Evolutionary conservation across 2,329 filamentous ascomycete genomes (phyloP).

Genomic region (Ascochyta viciae-villosae): DNA sequence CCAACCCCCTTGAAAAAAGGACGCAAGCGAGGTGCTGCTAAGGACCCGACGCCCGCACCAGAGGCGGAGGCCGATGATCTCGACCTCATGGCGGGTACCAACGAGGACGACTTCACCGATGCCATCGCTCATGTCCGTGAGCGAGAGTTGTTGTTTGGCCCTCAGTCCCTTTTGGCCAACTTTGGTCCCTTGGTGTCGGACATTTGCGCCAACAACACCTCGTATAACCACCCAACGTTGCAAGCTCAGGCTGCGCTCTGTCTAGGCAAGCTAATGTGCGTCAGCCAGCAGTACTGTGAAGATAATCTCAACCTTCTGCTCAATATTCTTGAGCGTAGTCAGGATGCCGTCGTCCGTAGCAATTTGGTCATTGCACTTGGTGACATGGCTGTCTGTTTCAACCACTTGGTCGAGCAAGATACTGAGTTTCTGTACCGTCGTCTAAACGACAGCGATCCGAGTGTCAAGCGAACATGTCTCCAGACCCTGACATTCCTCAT

Average conservation of each 20-base stretch:
- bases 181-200: constrained; percentile 93
- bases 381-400: constrained; percentile 99
- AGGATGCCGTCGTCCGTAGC: constrained; percentile 89
- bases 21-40: constrained; percentile 48
- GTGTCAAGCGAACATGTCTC: constrained; percentile 94
- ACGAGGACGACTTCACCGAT: constrained; percentile 91
- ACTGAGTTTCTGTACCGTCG: constrained; percentile 97
- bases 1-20: constrained; percentile 50
- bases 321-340: constrained; percentile 94
- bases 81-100: constrained; percentile 95
- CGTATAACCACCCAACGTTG: constrained; percentile 86
- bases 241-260: constrained; percentile 94
- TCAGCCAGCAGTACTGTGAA: constrained; percentile 96
- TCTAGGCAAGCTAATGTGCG: constrained; percentile 98
- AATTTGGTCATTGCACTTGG: constrained; percentile 97
- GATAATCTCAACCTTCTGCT: constrained; percentile 90
- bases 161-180: constrained; percentile 81
- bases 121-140: constrained; percentile 85
- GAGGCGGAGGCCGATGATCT: constrained; percentile 81
- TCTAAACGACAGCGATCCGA: constrained; percentile 84
- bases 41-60: constrained; percentile 54
- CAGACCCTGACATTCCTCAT: constrained; percentile 99
- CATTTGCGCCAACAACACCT: constrained; percentile 89
- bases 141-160: constrained; percentile 81
- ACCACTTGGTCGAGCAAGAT: constrained; percentile 98